Evolutionary conservation across 352 stramenopile genomes (phyloP).

Genomic region (Pythium brassicae): DNA sequence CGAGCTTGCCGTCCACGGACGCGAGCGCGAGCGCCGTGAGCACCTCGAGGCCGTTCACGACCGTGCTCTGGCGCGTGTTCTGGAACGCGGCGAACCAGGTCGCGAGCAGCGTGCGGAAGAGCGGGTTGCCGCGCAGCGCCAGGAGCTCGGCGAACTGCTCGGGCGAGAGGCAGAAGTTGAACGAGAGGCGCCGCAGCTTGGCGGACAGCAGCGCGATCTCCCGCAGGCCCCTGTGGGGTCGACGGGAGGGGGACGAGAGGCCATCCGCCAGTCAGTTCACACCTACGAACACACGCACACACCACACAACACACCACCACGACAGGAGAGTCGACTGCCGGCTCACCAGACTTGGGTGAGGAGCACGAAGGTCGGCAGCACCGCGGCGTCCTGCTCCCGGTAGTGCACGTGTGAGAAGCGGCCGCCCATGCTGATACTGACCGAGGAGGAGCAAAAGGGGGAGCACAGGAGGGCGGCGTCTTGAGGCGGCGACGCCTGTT

Average conservation of each 20-base stretch:
- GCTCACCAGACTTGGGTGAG: conserved; percentile 63
- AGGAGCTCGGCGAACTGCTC: conserved; percentile 70
- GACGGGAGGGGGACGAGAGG: neutral
- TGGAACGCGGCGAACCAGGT: conserved; percentile 67
- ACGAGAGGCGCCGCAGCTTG: conserved; percentile 50
- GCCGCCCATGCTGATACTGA: conserved; percentile 44
- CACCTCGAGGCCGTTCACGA: conserved; percentile 70
- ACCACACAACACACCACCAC: no score
- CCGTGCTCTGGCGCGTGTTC: conserved; percentile 54
- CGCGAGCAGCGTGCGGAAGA: conserved; percentile 51
- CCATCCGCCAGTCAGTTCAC: neutral
- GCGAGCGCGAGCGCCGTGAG: conserved; percentile 55
- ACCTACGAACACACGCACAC: no score
- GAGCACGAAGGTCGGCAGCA: conserved; percentile 54
- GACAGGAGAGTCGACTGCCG: neutral
- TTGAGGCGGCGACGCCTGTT: no score
- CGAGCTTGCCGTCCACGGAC: conserved; percentile 39
- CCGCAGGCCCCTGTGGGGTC: conserved; percentile 30
- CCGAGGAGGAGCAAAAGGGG: no score
- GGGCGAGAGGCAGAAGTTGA: conserved; percentile 70
- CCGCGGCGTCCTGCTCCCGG: conserved; percentile 57
- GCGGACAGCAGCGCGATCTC: conserved; percentile 57
- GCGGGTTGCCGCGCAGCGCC: conserved; percentile 40
- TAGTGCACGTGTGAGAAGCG: conserved; percentile 77
- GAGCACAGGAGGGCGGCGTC: no score